Conservation (phyloP, 306 rosid genomes). For the Glycine latifolia region DNA sequence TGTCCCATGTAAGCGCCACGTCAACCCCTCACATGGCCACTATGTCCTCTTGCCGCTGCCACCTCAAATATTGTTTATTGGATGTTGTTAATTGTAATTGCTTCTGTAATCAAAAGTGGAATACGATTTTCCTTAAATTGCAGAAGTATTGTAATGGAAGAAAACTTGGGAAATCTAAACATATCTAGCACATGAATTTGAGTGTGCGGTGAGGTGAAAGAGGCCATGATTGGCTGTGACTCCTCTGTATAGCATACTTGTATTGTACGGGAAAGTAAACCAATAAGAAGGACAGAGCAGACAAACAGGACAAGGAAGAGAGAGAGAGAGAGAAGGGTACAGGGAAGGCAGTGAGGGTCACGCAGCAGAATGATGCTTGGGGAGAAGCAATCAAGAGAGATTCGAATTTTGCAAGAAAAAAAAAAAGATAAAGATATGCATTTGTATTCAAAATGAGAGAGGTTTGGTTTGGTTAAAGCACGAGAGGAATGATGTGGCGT, state of each 20-base stretch:
- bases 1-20: conserved; percentile 18
- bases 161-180: conserved; percentile 21
- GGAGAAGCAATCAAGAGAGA: conserved; percentile 72
- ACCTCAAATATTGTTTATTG: not conserved
- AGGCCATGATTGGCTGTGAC: conserved; percentile 42
- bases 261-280: conserved; percentile 47
- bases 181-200: conserved; percentile 5
- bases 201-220: conserved; percentile 32
- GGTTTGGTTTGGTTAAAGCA: conserved; percentile 50
- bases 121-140: conserved; percentile 1
- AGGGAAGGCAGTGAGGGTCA: conserved; percentile 43
- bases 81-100: not conserved
- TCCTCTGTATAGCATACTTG: conserved; percentile 38
- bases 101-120: conserved; percentile 13
- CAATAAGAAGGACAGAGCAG: conserved; percentile 58
- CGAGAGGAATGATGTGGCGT: conserved; percentile 57
- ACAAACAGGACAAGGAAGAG: not conserved
- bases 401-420: conserved; percentile 49
- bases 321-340: not conserved
- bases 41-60: not conserved
- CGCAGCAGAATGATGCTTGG: conserved; percentile 69
- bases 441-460: conserved; percentile 37
- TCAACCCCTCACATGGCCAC: not conserved
- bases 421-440: conserved; percentile 21
- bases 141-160: not conserved